Evolutionary conservation across 352 stramenopile genomes (phyloP), one percentile per base, ranked within the genome.

Genomic region (Phytopythium sindhum): DNA sequence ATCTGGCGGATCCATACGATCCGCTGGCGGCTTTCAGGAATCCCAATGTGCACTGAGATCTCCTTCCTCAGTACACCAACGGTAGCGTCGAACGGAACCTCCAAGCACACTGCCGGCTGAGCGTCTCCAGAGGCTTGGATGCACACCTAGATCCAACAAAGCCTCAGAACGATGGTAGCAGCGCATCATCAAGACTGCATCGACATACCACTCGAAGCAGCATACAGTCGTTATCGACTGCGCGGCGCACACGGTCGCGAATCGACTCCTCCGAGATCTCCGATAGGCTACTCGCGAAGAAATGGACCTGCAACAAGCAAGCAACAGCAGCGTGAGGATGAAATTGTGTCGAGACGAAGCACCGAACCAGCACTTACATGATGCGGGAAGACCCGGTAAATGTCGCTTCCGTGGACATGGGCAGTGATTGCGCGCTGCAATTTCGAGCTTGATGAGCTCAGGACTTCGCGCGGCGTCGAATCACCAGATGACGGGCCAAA

Each of bases 1-100:
- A 78, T 94, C 61, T 93, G 85, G 17, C 85, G 84, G 70, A 96
- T 93, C 88, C 88, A 96, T 33, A 96, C 86, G 59, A 96, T 93
- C n/a, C 81, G 86, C 60, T 96, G 88, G n/a, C 80, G 81, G 57
- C 66, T 60, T 58, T 91, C 81, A 17, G 88, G 88, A 33, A 96
- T 93, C 31, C 88, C 88, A 64, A 95, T 90, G 57, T 86, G 86
- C 19, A 67, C 73, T 44, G 86, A 72, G n/a, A 96, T 96, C 59
- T 92, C 82, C 50, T 89, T 87, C 8, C 83, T 77, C 33, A 96
- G 75, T 23, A 86, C 64, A 10, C 67, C 84, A 31, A 96, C 77
- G 33, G 73, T 94, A 35, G 87, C 78, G 67, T 94, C 87, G 39
- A 91, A 90, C 24, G 87, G 79, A 26, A 94, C 74, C 72, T 96